Conservation (phyloP, 2,329 filamentous ascomycete genomes). For the Setomelanomma holmii region DNA sequence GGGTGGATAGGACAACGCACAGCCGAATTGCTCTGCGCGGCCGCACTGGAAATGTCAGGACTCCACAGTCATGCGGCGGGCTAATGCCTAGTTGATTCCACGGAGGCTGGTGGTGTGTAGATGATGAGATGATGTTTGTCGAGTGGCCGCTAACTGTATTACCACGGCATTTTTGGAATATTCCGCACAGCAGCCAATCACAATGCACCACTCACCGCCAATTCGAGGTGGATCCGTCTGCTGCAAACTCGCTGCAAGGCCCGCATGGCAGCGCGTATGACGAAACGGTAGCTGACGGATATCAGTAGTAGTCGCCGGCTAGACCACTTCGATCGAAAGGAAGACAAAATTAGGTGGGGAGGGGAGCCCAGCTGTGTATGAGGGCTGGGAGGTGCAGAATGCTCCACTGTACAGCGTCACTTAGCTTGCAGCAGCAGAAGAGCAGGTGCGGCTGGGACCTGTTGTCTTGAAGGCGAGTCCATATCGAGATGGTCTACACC, state of each 20-base stretch:
- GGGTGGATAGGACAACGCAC: background rate
- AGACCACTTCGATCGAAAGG: conserved; percentile 3
- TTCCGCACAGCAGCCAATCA: conserved; percentile 42
- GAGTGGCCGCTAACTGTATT: conserved; percentile 22
- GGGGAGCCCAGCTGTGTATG: conserved; percentile 1
- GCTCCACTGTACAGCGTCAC: conserved; percentile 17
- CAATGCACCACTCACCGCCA: conserved; percentile 42
- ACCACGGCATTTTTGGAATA: conserved; percentile 29
- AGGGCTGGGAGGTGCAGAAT: conserved; percentile 18
- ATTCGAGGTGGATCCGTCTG: conserved; percentile 30
- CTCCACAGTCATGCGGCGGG: conserved; percentile 5
- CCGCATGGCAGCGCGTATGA: conserved; percentile 30
- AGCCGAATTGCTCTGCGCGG: no score
- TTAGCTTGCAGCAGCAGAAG: conserved; percentile 11
- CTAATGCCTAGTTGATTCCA: conserved; percentile 15
- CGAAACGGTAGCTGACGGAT: conserved; percentile 22
- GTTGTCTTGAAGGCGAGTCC: conserved; percentile 8
- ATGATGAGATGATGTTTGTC: conserved; percentile 26
- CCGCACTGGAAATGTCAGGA: no score
- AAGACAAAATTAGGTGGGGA: conserved; percentile 4
- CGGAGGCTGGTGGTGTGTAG: conserved; percentile 29
- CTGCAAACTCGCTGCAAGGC: conserved; percentile 38
- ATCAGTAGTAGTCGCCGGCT: conserved; percentile 10
- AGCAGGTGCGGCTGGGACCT: conserved; percentile 16
- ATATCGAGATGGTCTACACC: conserved; percentile 27